Conservation (phyloP, 2,329 filamentous ascomycete species). For the Trichoderma sp. region DNA sequence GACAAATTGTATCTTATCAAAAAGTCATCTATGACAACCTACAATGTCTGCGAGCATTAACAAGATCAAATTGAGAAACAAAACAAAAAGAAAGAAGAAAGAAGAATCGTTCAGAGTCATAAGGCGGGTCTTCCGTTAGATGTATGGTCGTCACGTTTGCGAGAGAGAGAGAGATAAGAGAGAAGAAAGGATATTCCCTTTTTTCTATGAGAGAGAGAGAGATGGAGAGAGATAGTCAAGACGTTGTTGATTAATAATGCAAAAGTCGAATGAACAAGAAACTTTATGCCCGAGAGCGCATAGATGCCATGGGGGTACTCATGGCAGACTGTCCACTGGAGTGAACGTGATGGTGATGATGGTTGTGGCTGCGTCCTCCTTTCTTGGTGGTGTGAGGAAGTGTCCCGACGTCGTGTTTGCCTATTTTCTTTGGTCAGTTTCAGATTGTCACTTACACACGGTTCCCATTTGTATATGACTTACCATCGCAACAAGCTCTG, state of each 20-base stretch:
- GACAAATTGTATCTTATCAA: not conserved
- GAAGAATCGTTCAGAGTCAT: conserved; percentile 21
- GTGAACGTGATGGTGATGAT: conserved; percentile 27
- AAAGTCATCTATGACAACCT: conserved; percentile 13
- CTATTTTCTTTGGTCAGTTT: conserved; percentile 38
- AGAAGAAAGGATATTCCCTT: not conserved
- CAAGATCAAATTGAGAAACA: not conserved
- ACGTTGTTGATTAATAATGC: conserved; percentile 20
- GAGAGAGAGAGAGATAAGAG: not conserved
- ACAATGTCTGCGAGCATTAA: not conserved
- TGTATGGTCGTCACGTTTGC: conserved; percentile 14
- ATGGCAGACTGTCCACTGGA: conserved; percentile 33
- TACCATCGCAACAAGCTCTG: conserved; percentile 94
- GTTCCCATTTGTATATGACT: conserved; percentile 35
- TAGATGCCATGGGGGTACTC: conserved; percentile 37
- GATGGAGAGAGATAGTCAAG: not conserved
- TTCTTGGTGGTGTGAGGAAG: conserved; percentile 50
- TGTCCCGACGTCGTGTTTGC: conserved; percentile 71
- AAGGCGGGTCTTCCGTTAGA: conserved; percentile 10
- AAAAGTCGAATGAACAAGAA: conserved; percentile 17
- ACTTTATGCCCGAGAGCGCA: conserved; percentile 37
- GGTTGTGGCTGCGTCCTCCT: conserved; percentile 41
- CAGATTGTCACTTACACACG: too few species aligned
- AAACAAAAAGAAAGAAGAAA: conserved; percentile 12
- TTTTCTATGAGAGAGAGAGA: not conserved